These are phyloP conservation scores for Nothopassalora personata DNA, from an alignment of 2,329 filamentous ascomycete genomes.

Conservation along the genomic window DNA sequence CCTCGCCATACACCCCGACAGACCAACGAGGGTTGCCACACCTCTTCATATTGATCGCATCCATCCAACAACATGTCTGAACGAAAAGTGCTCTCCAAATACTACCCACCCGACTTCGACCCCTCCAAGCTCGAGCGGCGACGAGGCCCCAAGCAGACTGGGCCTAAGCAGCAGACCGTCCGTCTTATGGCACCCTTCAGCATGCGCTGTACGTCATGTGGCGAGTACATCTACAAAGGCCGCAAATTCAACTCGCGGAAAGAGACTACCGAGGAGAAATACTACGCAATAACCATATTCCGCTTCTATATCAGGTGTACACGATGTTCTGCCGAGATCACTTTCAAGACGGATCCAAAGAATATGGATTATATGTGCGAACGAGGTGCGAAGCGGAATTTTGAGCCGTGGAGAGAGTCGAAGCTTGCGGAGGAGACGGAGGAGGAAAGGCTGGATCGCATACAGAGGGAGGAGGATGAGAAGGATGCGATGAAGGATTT, in stretches of 20 bases:
- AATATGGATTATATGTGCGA: constrained; percentile 85
- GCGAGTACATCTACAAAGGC: constrained; percentile 86
- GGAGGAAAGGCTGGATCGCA: constrained; percentile 75
- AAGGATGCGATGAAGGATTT: constrained; percentile 91
- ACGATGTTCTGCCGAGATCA: constrained; percentile 78
- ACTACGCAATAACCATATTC: constrained; percentile 81
- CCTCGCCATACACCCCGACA: neutral
- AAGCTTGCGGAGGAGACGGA: constrained; percentile 70
- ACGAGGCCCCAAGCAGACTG: constrained; percentile 62
- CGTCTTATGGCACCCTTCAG: constrained; percentile 85
- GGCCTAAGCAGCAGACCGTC: constrained; percentile 78
- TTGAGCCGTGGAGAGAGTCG: constrained; percentile 79
- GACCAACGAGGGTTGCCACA: neutral
- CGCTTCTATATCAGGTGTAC: constrained; percentile 82
- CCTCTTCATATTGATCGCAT: neutral
- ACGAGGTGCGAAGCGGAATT: constrained; percentile 82
- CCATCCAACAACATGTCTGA: constrained; percentile 61
- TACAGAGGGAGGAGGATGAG: constrained; percentile 75
- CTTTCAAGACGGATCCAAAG: constrained; percentile 90
- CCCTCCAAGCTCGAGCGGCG: constrained; percentile 67
- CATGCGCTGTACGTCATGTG: constrained; percentile 66
- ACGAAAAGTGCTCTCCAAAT: constrained; percentile 69
- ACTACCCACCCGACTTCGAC: constrained; percentile 79
- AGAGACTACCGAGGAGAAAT: constrained; percentile 84
- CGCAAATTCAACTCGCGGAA: constrained; percentile 95